Evolutionary conservation across 2,329 filamentous ascomycete genomes (phyloP), one percentile per base, ranked within the genome.

Genomic region (Trichoderma koningii): DNA sequence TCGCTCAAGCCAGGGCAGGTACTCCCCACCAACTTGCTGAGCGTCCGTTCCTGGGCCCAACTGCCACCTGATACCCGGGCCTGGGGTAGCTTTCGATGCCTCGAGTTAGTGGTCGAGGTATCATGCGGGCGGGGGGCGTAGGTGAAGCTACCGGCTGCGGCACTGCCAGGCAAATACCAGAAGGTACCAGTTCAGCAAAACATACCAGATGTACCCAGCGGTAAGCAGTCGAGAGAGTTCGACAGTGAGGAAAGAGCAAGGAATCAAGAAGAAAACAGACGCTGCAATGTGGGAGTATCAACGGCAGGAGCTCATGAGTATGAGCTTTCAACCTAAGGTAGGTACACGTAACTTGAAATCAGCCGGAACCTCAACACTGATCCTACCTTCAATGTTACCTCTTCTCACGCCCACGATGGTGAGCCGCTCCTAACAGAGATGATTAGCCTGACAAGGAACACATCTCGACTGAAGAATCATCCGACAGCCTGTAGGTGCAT

Each of bases 1-100:
- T 62, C 42, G n/a, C 59, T 45, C 59, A 62, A 47, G 19, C 21
- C 50, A 62, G 59, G 59, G 57, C 38, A 62, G 41, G 59, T 42
- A 38, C 59, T 62, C 50, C 59, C 59, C 50, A 28, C 47, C 41
- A 51, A 62, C 59, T 45, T 53, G 26, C 50, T 53, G 26, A 34
- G 34, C 34, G 53, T 52, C 57, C 34, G 38, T 61, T 61, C 47
- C 34, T 44, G 34, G 45, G 15, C 15, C 45, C 45, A 60, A 42
- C 45, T 51, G 41, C 45, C 30, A 21, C 45, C 56, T 52, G 48
- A 14, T 44, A 61, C 48, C 17, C 52, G 19, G 30, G 5, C 56
- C 23, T 30, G 23, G 23, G 34, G 57, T 61, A 42, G 28, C 57
- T 52, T 21, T 34, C 21, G 45, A 51, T 50, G 56, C 45, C 45